A percentile compares a stretch with the other conserved stretches of the same genome.
Evolutionary conservation across 495 filamentous ascomycete genomes (phyloP).

Genomic region (Neurospora sp.): DNA sequence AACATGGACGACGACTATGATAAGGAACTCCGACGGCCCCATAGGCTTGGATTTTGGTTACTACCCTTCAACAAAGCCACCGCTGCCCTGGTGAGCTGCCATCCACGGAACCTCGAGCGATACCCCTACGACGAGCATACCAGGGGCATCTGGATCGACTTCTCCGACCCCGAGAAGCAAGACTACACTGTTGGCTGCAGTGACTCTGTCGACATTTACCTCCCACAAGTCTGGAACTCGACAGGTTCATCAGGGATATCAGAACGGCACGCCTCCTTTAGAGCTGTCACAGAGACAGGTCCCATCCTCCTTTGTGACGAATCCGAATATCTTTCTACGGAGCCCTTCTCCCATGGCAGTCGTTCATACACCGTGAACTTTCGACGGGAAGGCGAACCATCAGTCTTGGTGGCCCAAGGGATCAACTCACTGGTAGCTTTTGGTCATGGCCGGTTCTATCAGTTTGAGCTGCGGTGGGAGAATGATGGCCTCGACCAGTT

Average conservation of each 20-base stretch:
- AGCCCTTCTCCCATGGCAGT: constrained; percentile 7
- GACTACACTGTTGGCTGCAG: constrained; percentile 13
- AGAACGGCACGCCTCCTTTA: constrained; percentile 18
- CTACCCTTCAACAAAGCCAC: constrained; percentile 10
- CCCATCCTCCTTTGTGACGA: constrained; percentile 21
- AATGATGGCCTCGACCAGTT: constrained; percentile 15
- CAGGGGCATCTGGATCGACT: constrained; percentile 16
- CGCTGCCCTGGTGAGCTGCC: constrained; percentile 4
- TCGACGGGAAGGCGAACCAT: neutral
- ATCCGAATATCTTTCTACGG: constrained; percentile 10
- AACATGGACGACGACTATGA: too few species aligned
- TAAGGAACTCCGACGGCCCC: too few species aligned
- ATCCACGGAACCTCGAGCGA: neutral
- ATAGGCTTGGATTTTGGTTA: constrained; percentile 7
- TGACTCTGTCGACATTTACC: constrained; percentile 14
- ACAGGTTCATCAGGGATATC: constrained; percentile 14
- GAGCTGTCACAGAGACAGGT: constrained; percentile 15
- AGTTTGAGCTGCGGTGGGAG: constrained; percentile 21
- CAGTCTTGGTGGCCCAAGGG: constrained; percentile 19
- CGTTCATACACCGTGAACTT: constrained; percentile 12
- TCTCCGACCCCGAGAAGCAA: constrained; percentile 7
- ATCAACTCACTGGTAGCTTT: constrained; percentile 23
- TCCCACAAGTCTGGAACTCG: constrained; percentile 10
- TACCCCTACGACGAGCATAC: constrained; percentile 6
- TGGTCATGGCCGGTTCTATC: constrained; percentile 15